Conservation (phyloP, 345 rosid species). For the Bruguiera gymnorhiza region DNA sequence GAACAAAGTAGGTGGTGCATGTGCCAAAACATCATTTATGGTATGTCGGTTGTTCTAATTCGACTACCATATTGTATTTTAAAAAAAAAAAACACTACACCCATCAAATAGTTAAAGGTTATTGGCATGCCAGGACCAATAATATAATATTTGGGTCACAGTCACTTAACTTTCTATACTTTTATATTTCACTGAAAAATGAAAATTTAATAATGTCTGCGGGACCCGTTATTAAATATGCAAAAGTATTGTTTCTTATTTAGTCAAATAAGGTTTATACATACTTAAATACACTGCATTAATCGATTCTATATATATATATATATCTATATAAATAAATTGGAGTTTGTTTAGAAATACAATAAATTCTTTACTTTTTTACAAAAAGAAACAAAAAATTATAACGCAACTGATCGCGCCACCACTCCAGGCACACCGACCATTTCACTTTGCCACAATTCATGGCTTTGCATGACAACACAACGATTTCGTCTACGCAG, state of each 20-base stretch:
- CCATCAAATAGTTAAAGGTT: not conserved
- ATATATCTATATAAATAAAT: no score
- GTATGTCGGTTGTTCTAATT: slow-evolving; percentile 35
- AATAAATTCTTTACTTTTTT: no score
- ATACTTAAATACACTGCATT: no score
- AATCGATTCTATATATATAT: no score
- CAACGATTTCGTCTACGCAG: not conserved
- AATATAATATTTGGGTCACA: not conserved
- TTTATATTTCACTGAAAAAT: no score
- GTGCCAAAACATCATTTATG: slow-evolving; percentile 39
- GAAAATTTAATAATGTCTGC: no score
- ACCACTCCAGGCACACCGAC: not conserved
- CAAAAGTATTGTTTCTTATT: no score
- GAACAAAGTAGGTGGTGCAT: slow-evolving; percentile 18
- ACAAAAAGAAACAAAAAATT: not conserved
- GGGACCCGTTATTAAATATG: no score
- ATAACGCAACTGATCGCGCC: not conserved
- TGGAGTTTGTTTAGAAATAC: no score
- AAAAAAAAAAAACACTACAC: not conserved
- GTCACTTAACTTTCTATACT: no score
- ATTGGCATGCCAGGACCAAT: slow-evolving; percentile 13
- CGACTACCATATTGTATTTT: not conserved
- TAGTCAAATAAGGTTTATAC: no score
- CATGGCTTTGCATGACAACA: not conserved
- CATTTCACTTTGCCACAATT: not conserved